These are phyloP conservation scores for Phytopythium helicoides DNA, from an alignment of 352 stramenopile species.

Conservation along the genomic window DNA sequence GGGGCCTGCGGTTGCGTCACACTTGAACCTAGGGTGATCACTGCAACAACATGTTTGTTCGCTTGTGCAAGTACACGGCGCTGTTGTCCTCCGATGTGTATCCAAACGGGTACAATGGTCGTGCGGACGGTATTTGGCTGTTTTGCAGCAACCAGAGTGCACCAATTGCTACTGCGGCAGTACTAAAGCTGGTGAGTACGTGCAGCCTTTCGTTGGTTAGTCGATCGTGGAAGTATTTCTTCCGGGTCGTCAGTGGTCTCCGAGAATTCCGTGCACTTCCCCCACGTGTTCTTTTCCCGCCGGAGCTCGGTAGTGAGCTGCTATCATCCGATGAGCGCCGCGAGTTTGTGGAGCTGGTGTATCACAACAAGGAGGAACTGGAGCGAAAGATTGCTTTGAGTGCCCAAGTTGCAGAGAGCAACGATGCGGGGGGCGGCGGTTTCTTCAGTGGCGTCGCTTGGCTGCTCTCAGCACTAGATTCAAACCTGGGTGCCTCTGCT, in stretches of 20 bases:
- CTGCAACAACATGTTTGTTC: constrained; percentile 63
- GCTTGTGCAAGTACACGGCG: constrained; percentile 62
- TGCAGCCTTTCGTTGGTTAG: constrained; percentile 49
- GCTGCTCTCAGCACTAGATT: constrained; percentile 67
- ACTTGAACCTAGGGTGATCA: constrained; percentile 49
- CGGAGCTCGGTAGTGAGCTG: constrained; percentile 28
- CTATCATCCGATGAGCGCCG: constrained; percentile 45
- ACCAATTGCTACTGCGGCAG: constrained; percentile 57
- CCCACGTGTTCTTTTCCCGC: constrained; percentile 34
- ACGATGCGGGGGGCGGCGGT: constrained; percentile 16
- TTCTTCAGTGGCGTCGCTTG: constrained; percentile 80
- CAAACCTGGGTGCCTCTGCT: constrained; percentile 25
- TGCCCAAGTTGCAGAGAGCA: constrained; percentile 24
- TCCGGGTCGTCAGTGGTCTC: constrained; percentile 52
- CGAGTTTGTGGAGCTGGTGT: constrained; percentile 58
- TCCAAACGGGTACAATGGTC: constrained; percentile 51
- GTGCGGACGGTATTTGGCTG: constrained; percentile 48
- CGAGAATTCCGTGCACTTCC: constrained; percentile 67
- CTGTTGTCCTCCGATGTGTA: constrained; percentile 61
- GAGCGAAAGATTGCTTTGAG: constrained; percentile 43
- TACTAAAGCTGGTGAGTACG: constrained; percentile 66
- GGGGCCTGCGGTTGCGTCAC: constrained; percentile 54
- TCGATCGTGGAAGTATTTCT: constrained; percentile 64
- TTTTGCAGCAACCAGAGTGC: constrained; percentile 76
- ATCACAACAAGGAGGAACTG: constrained; percentile 54